Evolutionary conservation across 1,284 basidiomycete genomes (phyloP), one percentile per base, ranked within the genome.

Genomic region (Austroboletus niveus): DNA sequence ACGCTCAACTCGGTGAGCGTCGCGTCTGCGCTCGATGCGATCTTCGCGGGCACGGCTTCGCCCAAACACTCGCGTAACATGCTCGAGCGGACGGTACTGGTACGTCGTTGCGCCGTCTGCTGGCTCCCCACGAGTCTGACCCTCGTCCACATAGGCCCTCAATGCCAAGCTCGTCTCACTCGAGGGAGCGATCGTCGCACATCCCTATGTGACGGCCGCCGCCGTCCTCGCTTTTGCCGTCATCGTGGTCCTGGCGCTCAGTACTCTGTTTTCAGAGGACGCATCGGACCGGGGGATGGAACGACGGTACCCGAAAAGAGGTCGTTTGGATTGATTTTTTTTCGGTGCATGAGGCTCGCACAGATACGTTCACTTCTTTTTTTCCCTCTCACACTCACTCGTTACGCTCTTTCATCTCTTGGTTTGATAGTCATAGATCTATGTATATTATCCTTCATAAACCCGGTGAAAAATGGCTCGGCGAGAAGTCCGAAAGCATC

Each of bases 1-100:
- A 63, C 73, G 38, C 71, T 94, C 32, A 78, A 81, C 1, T 69
- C 70, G 3, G 63, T 74, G 8, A 82, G 78, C 54, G 72, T 94
- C 24, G 87, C 89, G 55, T 79, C 82, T 0, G 78, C 90, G 0
- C 73, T 96, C 9, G 85, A 91, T 43, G 84, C 81, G 8, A 80
- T 87, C 11, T 75, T 81, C 3, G 72, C 73, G 22, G 84, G 85
- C 0, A 76, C 76, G 8, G 68, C 87, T 0, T 54, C 64, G 9
- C 78, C 80, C 48, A 86, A 84, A 61, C 69, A 88, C 54, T 90
- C 89, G 2, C 87, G 87, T 62, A 89, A 83, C 60, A 47, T 78
- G 8, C 61, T 89, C 17, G 88, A 92, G 64, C 76, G 88, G 34
- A 61, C 78, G n/a, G 80, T 85, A 1, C 71, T 84, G 53, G 88